Evolutionary conservation across 2,329 filamentous ascomycete genomes (phyloP).

Genomic region (Phialophora chinensis): DNA sequence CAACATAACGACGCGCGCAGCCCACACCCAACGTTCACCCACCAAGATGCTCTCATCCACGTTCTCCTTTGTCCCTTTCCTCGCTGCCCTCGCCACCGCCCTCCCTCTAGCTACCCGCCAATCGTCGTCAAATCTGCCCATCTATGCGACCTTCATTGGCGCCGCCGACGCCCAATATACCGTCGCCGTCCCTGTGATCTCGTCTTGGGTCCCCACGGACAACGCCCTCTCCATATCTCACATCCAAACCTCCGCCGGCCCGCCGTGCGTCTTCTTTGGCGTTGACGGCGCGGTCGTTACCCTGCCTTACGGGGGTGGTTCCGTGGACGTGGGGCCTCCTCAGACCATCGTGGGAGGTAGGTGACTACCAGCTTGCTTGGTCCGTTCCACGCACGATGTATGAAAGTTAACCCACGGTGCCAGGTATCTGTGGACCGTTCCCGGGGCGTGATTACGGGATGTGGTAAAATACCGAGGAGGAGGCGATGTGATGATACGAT

Average conservation of each 20-base stretch:
- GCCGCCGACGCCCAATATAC: slow-evolving; percentile 32
- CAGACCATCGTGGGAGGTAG: slow-evolving; percentile 32
- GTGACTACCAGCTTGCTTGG: too few species aligned
- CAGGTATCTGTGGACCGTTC: slow-evolving; percentile 27
- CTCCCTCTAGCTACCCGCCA: not conserved
- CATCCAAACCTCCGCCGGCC: slow-evolving; percentile 25
- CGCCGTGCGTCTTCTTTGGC: slow-evolving; percentile 33
- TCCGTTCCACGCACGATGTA: too few species aligned
- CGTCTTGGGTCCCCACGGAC: slow-evolving; percentile 30
- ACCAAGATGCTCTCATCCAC: slow-evolving; percentile 7
- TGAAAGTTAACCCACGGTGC: too few species aligned
- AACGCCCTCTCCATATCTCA: slow-evolving; percentile 29
- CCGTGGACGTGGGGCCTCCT: slow-evolving; percentile 32
- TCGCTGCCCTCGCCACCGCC: not conserved
- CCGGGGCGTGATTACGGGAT: slow-evolving; percentile 24
- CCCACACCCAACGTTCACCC: not conserved
- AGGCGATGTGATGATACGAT: too few species aligned
- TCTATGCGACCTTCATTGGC: slow-evolving; percentile 29
- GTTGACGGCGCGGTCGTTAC: slow-evolving; percentile 31
- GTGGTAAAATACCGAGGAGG: slow-evolving; percentile 12
- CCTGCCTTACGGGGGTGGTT: slow-evolving; percentile 19
- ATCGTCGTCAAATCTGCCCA: not conserved
- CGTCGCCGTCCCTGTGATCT: slow-evolving; percentile 23
- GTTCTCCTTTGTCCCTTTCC: not conserved
- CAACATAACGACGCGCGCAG: not conserved